phyloP scores from a whole-genome alignment of 2,329 filamentous ascomycete genomes.

The Didymella glomerata region DNA sequence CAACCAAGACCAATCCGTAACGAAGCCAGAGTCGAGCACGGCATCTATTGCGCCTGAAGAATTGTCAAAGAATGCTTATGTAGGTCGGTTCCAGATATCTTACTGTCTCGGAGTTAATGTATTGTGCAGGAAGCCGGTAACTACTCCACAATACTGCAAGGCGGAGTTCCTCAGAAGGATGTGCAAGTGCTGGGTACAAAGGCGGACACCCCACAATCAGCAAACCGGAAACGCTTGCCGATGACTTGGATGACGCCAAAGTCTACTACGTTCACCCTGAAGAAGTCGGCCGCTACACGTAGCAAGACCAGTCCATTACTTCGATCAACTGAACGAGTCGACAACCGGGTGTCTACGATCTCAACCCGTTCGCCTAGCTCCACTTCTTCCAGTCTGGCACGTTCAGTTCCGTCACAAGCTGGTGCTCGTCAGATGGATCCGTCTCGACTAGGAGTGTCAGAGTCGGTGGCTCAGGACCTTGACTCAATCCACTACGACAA shows the following conservation, averaged over 20 bases:
- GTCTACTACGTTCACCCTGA: neutral
- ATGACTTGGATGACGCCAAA: neutral
- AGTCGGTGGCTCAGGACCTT: neutral
- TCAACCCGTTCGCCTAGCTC: constrained; percentile 2
- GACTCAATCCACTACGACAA: neutral
- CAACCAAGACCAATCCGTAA: neutral
- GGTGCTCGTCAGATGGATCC: neutral
- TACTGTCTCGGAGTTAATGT: neutral
- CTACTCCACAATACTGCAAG: neutral
- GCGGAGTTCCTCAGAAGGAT: neutral
- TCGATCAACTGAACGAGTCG: neutral
- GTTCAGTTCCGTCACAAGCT: neutral
- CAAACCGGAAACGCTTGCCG: neutral
- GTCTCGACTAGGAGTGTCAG: neutral
- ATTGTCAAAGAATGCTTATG: neutral
- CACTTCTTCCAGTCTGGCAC: neutral
- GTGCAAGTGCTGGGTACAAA: neutral
- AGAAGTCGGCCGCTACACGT: neutral
- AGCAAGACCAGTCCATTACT: constrained; percentile 7
- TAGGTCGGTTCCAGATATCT: neutral
- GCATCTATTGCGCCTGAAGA: neutral
- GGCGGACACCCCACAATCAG: neutral
- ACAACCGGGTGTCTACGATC: neutral
- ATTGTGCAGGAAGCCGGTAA: neutral
- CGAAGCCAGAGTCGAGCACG: neutral